Evolutionary conservation across 2,329 filamentous ascomycete species (phyloP), one percentile per base, ranked within the genome.

Genomic region (Xylariaceae sp.): DNA sequence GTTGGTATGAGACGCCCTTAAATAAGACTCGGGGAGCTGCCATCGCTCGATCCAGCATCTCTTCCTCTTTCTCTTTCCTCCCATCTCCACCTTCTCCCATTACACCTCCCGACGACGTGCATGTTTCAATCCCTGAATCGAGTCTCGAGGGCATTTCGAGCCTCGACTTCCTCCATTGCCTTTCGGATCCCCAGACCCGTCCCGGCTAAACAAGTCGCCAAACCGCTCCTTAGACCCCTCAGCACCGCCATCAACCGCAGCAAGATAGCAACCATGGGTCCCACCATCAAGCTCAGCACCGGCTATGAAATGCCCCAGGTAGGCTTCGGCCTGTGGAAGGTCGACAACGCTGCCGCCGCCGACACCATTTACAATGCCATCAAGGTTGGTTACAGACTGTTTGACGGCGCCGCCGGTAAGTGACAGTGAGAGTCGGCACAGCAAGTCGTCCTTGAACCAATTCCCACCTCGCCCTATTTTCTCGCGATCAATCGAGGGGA

Each of bases 241-340:
- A 51, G 47, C 48, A 42, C 41, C 3, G 29, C 19, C 4, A 39
- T 19, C 7, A 48, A 7, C 31, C 12, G 32, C 32, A 50, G 31
- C 39, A 50, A 31, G 6, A 43, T 39, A 43, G 45, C n/a, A 32
- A 61, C 49, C 44, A 65, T 66, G 63, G 56, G 50, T 65, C 70
- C 75, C 53, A 80, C 72, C 56, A 74, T 85, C 70, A 85, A 84
- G 74, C 80, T 86, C 59, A 85, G 75, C 73, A 83, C 76, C 71
- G 83, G 84, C 72, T 68, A 80, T 64, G 77, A 87, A 65, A 89
- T 89, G 86, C 86, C 86, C 67, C 81, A 86, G 70, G 85, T 89
- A 62, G 86, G 86, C 71, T 88, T 88, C 69, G 86, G 86, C 56
- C 80, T 92, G 63, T 94, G 89, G 89, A 94, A 94, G 76, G 87